Evolutionary conservation across 2,329 filamentous ascomycete genomes (phyloP), one percentile per base, ranked within the genome.

Genomic region (Apiospora koreana): DNA sequence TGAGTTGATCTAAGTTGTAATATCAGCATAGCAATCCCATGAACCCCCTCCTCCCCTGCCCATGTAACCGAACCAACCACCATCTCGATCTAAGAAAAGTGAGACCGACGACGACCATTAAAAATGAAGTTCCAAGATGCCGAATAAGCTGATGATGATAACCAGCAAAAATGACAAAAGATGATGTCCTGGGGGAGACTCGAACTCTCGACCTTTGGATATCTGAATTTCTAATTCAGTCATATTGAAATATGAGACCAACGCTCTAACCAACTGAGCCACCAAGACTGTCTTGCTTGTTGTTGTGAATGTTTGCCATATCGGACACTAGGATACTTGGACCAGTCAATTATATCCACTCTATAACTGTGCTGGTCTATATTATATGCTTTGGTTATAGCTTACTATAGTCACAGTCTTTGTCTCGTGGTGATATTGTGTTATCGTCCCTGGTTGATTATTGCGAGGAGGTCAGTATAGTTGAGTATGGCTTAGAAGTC

Each of bases 181-280:
- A 5, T 25, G 4, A 42, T 66, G 64, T 45, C 64, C 64, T 66
- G 38, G 42, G 38, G 38, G 64, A 66, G 64, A 45, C 38, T 66
- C 64, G 64, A 66, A 66, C 64, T 66, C 64, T 43, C 38, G 64
- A 66, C 42, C 64, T 66, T 45, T 45, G 64, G 64, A 66, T 66
- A 66, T 66, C 64, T 66, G 38, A 45, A 45, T 5, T 25, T 66
- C 28, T 66, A 42, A 45, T 45, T 45, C 38, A 66, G 64, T 66
- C 64, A 66, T 45, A 66, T 66, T 42, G 35, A 66, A 43, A 43
- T 66, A 66, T 66, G 64, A 66, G 64, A 66, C 64, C 64, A 45
- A 45, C 64, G 64, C 64, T 66, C 64, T 66, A 66, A 66, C 64
- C 64, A 66, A 45, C 64, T 66, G 64, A 66, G 64, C 64, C 64